Base-by-base conservation (phyloP, 2,329 filamentous ascomycete genomes). In the Sporothrix brunneoviolacea region DNA sequence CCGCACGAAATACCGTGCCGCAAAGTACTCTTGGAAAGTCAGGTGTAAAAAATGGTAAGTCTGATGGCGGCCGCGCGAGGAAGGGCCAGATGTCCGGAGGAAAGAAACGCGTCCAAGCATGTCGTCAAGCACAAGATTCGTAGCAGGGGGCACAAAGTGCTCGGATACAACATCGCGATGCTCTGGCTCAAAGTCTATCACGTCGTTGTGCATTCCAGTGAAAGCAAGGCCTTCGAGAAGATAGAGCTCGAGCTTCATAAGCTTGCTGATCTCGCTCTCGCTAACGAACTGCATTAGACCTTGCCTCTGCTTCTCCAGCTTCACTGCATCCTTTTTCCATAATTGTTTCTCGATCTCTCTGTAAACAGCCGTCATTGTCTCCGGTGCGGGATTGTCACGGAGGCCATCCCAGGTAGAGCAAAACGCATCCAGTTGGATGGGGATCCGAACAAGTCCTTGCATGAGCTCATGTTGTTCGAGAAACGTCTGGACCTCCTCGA, bases 1-100 rank as follows among this genome's bases (percentile, higher is more conserved):
- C 28, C 57, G 58, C n/a, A 62, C 61, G 54, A 70, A 70, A 54
- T 70, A 69, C 22, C 53, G 59, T 3, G 69, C 70, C 0, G 65
- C 68, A 58, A 72, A 71, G 47, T 62, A 71, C 54, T 71, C 69
- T 50, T 71, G 68, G 53, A 68, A 69, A 1, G 69, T 71, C 9
- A 71, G 54, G 52, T 73, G 69, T 22, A 71, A 21, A 41, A 73
- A 72, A 51, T 71, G 64, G 48, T 70, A 71, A 21, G 32, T 61
- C 50, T 43, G 56, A 18, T 58, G 28, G n/a, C 50, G 8, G 4
- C 47, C 21, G 3, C 59, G 19, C 46, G 49, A 22, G 16, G 52
- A 59, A 7, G 50, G 18, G 40, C 65, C 61, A 33, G 67, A 67
- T 3, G 62, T 61, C 3, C 66, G 64, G 5, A 70, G 53, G 56